Evolutionary conservation across 2,329 filamentous ascomycete genomes (phyloP), one percentile per base, ranked within the genome.

Genomic region (Phaeosphaeriaceae sp.): DNA sequence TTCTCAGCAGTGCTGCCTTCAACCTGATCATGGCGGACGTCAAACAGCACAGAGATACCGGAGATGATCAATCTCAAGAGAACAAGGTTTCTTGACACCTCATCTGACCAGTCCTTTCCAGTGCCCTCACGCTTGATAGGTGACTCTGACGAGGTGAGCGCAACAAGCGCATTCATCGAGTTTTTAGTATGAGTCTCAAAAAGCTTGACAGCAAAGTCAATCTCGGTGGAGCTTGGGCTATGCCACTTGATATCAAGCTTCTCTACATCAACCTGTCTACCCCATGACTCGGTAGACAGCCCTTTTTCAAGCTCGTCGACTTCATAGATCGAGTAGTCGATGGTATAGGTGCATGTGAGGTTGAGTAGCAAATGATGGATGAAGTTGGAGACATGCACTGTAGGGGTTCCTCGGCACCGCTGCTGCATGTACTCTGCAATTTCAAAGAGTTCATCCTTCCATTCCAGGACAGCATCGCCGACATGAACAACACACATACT

Each of bases 401-500:
- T 96, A 0, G 94, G 92, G 51, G 97, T 87, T 17, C 94, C 94
- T 62, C 90, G 88, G 74, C 94, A 99, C 67, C 91, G 93, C 63
- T 94, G 86, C 72, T 99, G 94, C 93, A 99, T 97, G 75, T 93
- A 97, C 46, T 89, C 81, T 11, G 93, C 92, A 70, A 99, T 93
- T 54, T 91, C 89, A 57, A 96, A 90, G 2, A 99, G 83, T 41
- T 97, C 89, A 42, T 90, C 81, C 74, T 92, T 91, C 79, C 96
- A 95, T 52, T 88, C 88, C 52, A 99, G 81, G 12, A 97, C 90
- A 60, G 94, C 90, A 58, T 87, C 86, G 28, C 94, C 94, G 37
- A 99, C 92, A 66, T 99, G 94, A 3, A 99, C 94, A 17, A 97
- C 91, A 51, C 91, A 94, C 93, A 99, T 99, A 69, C 92, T 96